Base-by-base conservation (phyloP, 2,329 filamentous ascomycete genomes). In the Neurospora sp. region DNA sequence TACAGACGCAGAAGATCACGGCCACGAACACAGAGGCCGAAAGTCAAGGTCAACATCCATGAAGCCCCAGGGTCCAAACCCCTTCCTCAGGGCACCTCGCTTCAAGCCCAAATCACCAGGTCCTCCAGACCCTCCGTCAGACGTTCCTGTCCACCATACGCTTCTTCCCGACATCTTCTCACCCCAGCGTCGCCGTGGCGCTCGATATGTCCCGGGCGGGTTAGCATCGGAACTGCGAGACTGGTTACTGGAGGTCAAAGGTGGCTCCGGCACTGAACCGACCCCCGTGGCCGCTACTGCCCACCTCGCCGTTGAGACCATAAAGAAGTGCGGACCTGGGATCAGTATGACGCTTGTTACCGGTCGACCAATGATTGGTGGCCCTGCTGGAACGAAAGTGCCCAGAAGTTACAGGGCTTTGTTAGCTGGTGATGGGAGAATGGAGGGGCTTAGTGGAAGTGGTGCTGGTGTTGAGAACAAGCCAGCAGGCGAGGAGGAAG, bases 161-260 rank as follows among this genome's bases (percentile, higher is more conserved):
- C 79, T 77, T 8, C 73, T 79, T 0, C 78, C 80, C 3, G 80
- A 81, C 40, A 77, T 74, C 23, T 82, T 82, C 72, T 82, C 81
- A 5, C 81, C 81, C 1, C 79, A 77, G 41, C 75, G 74, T 8
- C 72, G 74, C 4, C 76, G 79, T 15, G 77, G 77, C 39, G 73
- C 74, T 1, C 75, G 72, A 72, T 82, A 82, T 67, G 70, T 82
- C 4, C 72, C 79, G 0, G 81, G 81, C 15, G 82, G 82, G 0
- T 77, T 83, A 12, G 82, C 82, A 3, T 78, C 80, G 2, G 79
- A 81, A 70, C 74, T 83, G 8, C 78, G 82, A 6, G 79, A 81
- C 75, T 84, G 82, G 82, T 78, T 84, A 39, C 78, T 83, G 46
- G 80, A 81, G 67, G 78, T 81, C 52, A 82, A 82, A 71, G 77